Base-by-base conservation (phyloP, 768 basidiomycete species). In the Melanogaster broomeanus region DNA sequence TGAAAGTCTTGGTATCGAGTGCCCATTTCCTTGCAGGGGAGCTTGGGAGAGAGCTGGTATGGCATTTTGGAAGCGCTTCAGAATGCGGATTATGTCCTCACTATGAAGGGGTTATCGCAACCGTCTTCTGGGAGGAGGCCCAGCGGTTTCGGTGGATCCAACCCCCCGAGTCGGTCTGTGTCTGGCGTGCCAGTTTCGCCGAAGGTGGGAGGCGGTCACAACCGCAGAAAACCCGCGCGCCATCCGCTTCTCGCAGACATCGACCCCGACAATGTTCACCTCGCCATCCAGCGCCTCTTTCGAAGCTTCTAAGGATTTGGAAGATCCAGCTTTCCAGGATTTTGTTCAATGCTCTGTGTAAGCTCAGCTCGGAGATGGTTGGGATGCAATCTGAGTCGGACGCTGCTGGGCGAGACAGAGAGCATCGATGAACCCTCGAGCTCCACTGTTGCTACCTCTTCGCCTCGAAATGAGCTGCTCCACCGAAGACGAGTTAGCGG, bases 11-110 rank as follows among this genome's bases (percentile, higher is more conserved):
- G 49, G 76, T 97, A 8, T 77, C 82, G 0, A 86, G 87, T 54
- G 85, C 90, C 1, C 71, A 91, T 24, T 90, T 90, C 65, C 77
- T 98, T 9, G 89, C 92, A n/a, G 0, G 90, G 90, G 0, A 88
- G 86, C 50, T 78, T 97, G 6, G 93, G 87, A n/a, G 80, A 85
- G 51, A 92, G 88, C 53, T 98, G 96, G 96, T 96, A 91, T 66
- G 79, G 87, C 40, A 81, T 98, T 9, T 75, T 98, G 46, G 95
- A 98, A 62, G 84, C 88, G 1, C 71, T 98, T 21, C 96, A 98
- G 71, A 98, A 94, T 58, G 95, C 96, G 7, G 94, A 96, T 61
- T 93, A 93, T 60, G 90, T 99, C 18, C 74, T 98, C 18, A 82
- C 81, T 9, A 74, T 79, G 60, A 87, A 84, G 68, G 82, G 77